Evolutionary conservation across 2,329 filamentous ascomycete genomes (phyloP).

Genomic region (Hortaea werneckii): DNA sequence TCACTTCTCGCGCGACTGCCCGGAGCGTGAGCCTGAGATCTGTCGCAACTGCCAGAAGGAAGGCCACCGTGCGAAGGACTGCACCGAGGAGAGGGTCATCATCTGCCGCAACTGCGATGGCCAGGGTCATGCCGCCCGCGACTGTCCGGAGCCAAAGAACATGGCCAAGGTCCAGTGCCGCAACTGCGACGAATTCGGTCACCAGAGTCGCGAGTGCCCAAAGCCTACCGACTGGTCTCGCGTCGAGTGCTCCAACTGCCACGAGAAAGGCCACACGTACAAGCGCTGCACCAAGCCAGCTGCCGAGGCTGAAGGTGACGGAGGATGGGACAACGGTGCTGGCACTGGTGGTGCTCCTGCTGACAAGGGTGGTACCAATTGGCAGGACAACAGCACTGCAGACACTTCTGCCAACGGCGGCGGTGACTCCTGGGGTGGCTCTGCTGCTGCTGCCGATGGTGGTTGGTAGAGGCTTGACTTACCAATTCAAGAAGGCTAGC

Average conservation of each 20-base stretch:
- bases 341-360: not conserved
- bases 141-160: constrained; percentile 19
- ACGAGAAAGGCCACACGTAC: constrained; percentile 18
- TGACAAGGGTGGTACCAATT: not conserved
- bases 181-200: constrained; percentile 30
- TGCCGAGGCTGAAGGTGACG: constrained; percentile 3
- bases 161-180: constrained; percentile 38
- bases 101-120: constrained; percentile 27
- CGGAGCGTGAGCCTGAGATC: constrained; percentile 15
- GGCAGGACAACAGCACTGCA: too few species aligned
- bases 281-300: constrained; percentile 18
- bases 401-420: not conserved
- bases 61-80: constrained; percentile 23
- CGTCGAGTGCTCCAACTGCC: constrained; percentile 39
- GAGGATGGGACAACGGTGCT: constrained; percentile 2
- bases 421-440: not conserved
- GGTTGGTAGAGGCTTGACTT: constrained; percentile 1
- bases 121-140: constrained; percentile 31
- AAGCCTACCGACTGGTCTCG: constrained; percentile 29
- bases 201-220: constrained; percentile 12
- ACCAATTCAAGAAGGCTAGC: too few species aligned
- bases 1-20: constrained; percentile 28
- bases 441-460: not conserved
- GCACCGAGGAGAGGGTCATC: constrained; percentile 24
- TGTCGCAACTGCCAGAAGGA: constrained; percentile 28